Percentiles rank a stretch among this genome's conserved stretches.
These are phyloP conservation scores for Lepiota brunneoincarnata DNA, from an alignment of 768 basidiomycete genomes.

Conservation along the genomic window DNA sequence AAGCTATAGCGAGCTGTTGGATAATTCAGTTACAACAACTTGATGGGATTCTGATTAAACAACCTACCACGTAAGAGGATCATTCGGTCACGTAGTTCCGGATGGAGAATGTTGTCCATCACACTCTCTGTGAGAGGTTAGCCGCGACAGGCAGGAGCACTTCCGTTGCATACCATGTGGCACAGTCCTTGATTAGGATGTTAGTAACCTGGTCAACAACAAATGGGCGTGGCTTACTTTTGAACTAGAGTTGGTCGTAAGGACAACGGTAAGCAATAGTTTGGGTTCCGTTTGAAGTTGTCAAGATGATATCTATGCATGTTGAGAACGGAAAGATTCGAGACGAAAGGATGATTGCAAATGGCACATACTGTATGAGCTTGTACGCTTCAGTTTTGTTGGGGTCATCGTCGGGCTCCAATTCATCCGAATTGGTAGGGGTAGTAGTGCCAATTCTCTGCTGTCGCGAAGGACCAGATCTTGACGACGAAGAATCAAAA, in stretches of 20 bases:
- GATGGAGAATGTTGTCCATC: conserved; percentile 89
- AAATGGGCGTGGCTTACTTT: conserved; percentile 39
- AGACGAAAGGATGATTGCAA: background rate
- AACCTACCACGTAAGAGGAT: conserved; percentile 80
- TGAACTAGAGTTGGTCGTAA: conserved; percentile 88
- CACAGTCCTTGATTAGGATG: conserved; percentile 51
- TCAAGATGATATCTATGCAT: conserved; percentile 79
- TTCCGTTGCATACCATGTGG: conserved; percentile 60
- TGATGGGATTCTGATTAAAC: background rate
- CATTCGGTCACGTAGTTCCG: conserved; percentile 87
- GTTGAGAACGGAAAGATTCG: background rate
- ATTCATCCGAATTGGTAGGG: conserved; percentile 36
- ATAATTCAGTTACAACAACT: background rate
- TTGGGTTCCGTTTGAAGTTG: conserved; percentile 82
- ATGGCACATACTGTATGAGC: conserved; percentile 62
- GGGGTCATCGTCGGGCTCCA: conserved; percentile 66
- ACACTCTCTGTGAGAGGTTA: conserved; percentile 60
- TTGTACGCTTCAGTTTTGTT: conserved; percentile 80
- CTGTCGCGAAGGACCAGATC: conserved; percentile 29
- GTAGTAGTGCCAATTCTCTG: conserved; percentile 27
- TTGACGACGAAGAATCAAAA: conserved; percentile 34
- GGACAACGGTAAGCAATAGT: conserved; percentile 86
- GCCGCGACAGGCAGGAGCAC: conserved; percentile 17
- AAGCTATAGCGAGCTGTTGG: conserved; percentile 71
- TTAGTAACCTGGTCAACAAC: conserved; percentile 13